Percentiles rank a stretch among this genome's conserved stretches.
Evolutionary conservation across 768 basidiomycete species (phyloP).

Genomic region (Tulasnella sp.): DNA sequence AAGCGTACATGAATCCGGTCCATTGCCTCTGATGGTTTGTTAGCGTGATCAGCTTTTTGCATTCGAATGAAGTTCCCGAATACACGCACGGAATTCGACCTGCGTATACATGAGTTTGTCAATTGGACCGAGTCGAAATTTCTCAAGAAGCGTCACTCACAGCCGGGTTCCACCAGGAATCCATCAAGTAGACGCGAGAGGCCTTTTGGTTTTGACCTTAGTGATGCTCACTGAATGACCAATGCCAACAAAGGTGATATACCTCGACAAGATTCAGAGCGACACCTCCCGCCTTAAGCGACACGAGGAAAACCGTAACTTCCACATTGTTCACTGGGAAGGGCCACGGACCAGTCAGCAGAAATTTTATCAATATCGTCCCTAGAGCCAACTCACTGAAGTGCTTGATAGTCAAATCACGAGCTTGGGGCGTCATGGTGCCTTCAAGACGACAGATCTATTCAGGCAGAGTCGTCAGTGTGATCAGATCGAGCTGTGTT

Average conservation of each 20-base stretch:
- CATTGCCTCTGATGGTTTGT: constrained; percentile 67
- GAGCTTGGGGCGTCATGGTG: constrained; percentile 92
- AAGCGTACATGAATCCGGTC: constrained; percentile 72
- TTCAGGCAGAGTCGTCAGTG: background rate
- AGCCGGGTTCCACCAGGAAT: constrained; percentile 84
- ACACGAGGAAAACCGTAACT: constrained; percentile 93
- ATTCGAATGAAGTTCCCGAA: background rate
- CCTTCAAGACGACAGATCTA: constrained; percentile 93
- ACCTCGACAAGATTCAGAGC: constrained; percentile 77
- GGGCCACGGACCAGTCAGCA: constrained; percentile 16
- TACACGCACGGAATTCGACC: constrained; percentile 70
- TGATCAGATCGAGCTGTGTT: background rate
- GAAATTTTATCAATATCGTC: background rate
- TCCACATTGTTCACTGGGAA: constrained; percentile 76
- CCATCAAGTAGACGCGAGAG: constrained; percentile 92
- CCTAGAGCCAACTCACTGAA: constrained; percentile 56
- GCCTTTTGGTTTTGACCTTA: constrained; percentile 35
- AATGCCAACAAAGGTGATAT: constrained; percentile 4
- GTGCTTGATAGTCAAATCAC: constrained; percentile 89
- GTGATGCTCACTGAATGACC: background rate
- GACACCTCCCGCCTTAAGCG: constrained; percentile 90
- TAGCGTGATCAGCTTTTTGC: background rate
- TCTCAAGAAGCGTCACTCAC: constrained; percentile 25
- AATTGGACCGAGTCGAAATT: background rate
- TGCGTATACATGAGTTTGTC: constrained; percentile 23